Evolutionary conservation across 2,329 filamentous ascomycete species (phyloP), one percentile per base, ranked within the genome.

Genomic region (Rhynchosporium secalis): DNA sequence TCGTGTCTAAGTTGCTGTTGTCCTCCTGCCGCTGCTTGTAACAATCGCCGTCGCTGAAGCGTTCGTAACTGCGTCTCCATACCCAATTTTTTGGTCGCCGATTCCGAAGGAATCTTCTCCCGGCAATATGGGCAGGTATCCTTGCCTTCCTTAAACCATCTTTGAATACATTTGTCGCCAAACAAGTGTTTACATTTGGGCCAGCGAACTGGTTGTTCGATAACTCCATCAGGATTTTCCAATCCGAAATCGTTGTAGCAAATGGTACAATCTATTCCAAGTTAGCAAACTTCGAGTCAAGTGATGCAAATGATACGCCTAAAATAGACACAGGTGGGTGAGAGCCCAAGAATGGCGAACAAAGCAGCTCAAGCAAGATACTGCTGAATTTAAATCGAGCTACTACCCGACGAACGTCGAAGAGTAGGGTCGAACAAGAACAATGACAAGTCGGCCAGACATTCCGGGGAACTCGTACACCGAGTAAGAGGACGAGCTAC

Each of bases 61-160:
- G 40, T 40, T 15, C 56, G 28, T 43, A 58, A 36, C 29, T 45
- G 51, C 38, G 43, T 51, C 12, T 56, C 61, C 26, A 49, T 52
- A 47, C n/a, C 26, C 28, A 28, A 48, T 38, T 65, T 68, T 58
- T 62, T 69, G n/a, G 63, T 46, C 26, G 65, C 60, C 51, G 65
- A 57, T 56, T 86, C 81, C 1, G 83, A 82, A 2, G 79, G 82
- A 29, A 88, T 76, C 68, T 86, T 85, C 65, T 85, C 80, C 31
- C 86, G 81, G 72, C 86, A 88, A 69, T 87, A 87, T 0, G 86
- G 86, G 66, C 86, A 88, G 60, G 78, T 86, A 67, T 86, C 81
- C 1, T 83, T 83, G 51, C 87, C 83, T 58, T 83, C 78, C 13
- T 54, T 33, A 47, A 88, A 80, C 86, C 86, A 88, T 67, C 84